Percentiles rank a stretch among this genome's conserved stretches.
These are phyloP conservation scores for Erythrophleum ivorense DNA, from an alignment of 331 rosid genomes.

Conservation along the genomic window DNA sequence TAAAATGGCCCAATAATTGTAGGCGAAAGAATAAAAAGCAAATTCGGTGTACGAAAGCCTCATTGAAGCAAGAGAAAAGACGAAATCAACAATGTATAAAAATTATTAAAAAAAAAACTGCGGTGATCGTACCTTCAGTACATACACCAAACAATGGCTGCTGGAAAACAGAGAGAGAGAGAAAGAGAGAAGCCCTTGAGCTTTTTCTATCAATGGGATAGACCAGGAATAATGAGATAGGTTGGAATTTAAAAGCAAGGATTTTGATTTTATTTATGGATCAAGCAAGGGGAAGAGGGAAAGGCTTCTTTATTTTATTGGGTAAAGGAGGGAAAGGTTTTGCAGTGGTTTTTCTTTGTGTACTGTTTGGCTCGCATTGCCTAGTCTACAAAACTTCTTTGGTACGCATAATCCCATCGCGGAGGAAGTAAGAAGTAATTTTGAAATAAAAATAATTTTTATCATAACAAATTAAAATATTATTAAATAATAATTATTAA, in stretches of 20 bases:
- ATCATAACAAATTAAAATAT: too few species aligned
- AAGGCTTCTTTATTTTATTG: background rate
- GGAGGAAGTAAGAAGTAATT: too few species aligned
- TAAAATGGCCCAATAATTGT: background rate
- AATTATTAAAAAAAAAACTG: background rate
- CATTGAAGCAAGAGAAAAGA: background rate
- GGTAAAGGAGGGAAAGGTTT: background rate
- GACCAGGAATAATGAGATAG: background rate
- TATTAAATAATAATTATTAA: too few species aligned
- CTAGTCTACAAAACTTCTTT: too few species aligned
- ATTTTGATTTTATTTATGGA: background rate
- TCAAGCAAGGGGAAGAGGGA: background rate
- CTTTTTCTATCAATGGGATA: background rate
- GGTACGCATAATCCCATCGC: too few species aligned
- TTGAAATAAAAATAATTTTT: too few species aligned
- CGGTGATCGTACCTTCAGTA: constrained; percentile 29
- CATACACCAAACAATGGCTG: background rate
- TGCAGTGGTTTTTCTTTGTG: background rate
- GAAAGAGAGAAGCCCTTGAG: background rate
- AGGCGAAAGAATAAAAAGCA: background rate
- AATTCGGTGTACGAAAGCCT: background rate
- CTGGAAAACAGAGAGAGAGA: background rate
- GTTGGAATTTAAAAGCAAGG: background rate
- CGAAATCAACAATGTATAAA: constrained; percentile 3
- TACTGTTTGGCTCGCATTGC: too few species aligned